Conservation (phyloP, 1,284 basidiomycete genomes). For the Melampsora larici-populina region DNA sequence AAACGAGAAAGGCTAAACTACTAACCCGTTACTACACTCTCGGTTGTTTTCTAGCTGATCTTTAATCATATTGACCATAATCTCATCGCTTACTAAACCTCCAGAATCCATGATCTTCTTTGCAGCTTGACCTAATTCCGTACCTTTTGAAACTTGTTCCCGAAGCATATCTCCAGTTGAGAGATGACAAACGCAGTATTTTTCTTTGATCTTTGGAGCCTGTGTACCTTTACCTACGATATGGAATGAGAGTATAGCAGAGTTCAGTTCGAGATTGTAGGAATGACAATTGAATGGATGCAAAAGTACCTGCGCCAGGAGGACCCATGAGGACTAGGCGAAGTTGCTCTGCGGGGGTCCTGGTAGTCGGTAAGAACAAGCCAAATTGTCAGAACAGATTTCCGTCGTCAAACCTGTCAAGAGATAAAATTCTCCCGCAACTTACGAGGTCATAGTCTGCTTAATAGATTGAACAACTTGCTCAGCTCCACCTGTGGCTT, state of each 20-base stretch:
- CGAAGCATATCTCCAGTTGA: slow-evolving; percentile 98
- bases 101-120: slow-evolving; percentile 98
- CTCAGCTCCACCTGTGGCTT: slow-evolving; percentile 12
- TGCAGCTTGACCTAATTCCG: slow-evolving; percentile 79
- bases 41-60: slow-evolving; percentile 91
- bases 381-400: background rate
- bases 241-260: background rate
- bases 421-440: background rate
- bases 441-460: slow-evolving; percentile 3
- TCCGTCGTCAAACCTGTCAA: background rate
- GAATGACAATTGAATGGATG: background rate
- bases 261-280: slow-evolving; percentile 8
- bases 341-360: slow-evolving; percentile 36
- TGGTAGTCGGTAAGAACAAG: background rate
- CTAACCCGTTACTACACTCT: slow-evolving; percentile 87
- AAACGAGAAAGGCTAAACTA: slow-evolving; percentile 48
- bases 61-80: slow-evolving; percentile 97
- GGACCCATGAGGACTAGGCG: slow-evolving; percentile 75
- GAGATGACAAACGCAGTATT: slow-evolving; percentile 94
- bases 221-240: slow-evolving; percentile 89
- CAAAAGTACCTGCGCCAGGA: slow-evolving; percentile 80
- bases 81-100: slow-evolving; percentile 89
- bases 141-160: slow-evolving; percentile 84
- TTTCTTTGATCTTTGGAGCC: slow-evolving; percentile 84
- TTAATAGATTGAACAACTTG: slow-evolving; percentile 16